Conservation (phyloP, 2,329 filamentous ascomycete genomes). For the Colletotrichum sidae region DNA sequence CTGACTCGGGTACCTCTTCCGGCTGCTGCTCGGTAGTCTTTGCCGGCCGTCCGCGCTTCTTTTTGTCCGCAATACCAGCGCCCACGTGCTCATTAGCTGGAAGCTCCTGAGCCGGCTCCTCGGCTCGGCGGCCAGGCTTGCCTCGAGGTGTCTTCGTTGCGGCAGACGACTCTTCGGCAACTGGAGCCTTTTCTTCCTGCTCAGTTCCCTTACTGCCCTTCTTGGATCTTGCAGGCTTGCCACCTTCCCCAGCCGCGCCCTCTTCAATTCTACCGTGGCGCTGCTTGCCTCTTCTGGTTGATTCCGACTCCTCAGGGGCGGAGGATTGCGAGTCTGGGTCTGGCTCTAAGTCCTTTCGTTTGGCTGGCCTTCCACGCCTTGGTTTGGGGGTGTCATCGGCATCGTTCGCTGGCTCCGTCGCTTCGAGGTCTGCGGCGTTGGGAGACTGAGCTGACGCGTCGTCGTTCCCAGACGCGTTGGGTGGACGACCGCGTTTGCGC, state of each 20-base stretch:
- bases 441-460: conserved; percentile 42
- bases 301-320: conserved; percentile 5
- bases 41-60: conserved; percentile 8
- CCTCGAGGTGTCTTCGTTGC: not conserved
- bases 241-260: not conserved
- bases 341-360: conserved; percentile 3
- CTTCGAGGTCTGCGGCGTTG: conserved; percentile 35
- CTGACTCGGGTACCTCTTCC: conserved; percentile 38
- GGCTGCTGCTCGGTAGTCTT: conserved; percentile 9
- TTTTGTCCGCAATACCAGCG: not conserved
- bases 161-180: not conserved
- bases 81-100: conserved; percentile 2
- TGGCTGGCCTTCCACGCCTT: conserved; percentile 45
- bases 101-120: conserved; percentile 7
- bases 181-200: not conserved
- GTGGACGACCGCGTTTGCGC: conserved; percentile 57
- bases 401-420: conserved; percentile 39
- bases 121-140: conserved; percentile 6
- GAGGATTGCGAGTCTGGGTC: conserved; percentile 8
- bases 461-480: conserved; percentile 53
- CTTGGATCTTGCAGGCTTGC: conserved; percentile 16
- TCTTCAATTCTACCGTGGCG: conserved; percentile 15
- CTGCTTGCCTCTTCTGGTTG: conserved; percentile 25
- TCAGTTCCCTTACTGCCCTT: not conserved
- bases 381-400: conserved; percentile 29